phyloP scores from a whole-genome alignment of 2,329 filamentous ascomycete species.

The Alternaria viburni region DNA sequence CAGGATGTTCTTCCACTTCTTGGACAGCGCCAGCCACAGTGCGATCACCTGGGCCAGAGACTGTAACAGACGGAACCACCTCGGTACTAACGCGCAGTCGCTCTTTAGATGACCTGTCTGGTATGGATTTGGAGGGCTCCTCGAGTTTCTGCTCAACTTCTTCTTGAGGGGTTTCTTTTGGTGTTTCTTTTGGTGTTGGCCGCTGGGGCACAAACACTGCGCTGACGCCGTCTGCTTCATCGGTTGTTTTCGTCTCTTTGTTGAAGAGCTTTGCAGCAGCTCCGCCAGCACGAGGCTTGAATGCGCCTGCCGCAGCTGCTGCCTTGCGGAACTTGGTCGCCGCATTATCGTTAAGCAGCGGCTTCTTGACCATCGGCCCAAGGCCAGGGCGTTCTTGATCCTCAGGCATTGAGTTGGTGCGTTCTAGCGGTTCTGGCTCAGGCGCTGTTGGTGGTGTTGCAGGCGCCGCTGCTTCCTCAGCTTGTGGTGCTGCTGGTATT shows the following conservation, averaged over 20 bases:
- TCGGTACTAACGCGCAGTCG: constrained; percentile 40
- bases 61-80: constrained; percentile 42
- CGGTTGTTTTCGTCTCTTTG: constrained; percentile 59
- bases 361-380: constrained; percentile 88
- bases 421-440: constrained; percentile 27
- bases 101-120: constrained; percentile 39
- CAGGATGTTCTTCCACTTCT: constrained; percentile 34
- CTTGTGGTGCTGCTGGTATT: constrained; percentile 12
- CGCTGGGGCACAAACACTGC: constrained; percentile 78
- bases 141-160: constrained; percentile 37
- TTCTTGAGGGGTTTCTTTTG: constrained; percentile 30
- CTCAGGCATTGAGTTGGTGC: constrained; percentile 53
- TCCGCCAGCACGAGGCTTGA: constrained; percentile 87
- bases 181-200: constrained; percentile 32
- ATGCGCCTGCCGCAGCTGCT: constrained; percentile 69
- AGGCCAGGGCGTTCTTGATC: constrained; percentile 74
- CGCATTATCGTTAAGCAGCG: constrained; percentile 73
- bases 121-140: constrained; percentile 23
- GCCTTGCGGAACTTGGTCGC: constrained; percentile 81
- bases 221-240: constrained; percentile 87
- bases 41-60: constrained; percentile 41
- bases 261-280: constrained; percentile 79
- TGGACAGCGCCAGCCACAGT: constrained; percentile 19
- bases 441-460: constrained; percentile 12
- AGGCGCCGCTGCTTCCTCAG: constrained; percentile 33